Base-by-base conservation (phyloP, 805 yeast genomes). In the Candida hungchunana region DNA sequence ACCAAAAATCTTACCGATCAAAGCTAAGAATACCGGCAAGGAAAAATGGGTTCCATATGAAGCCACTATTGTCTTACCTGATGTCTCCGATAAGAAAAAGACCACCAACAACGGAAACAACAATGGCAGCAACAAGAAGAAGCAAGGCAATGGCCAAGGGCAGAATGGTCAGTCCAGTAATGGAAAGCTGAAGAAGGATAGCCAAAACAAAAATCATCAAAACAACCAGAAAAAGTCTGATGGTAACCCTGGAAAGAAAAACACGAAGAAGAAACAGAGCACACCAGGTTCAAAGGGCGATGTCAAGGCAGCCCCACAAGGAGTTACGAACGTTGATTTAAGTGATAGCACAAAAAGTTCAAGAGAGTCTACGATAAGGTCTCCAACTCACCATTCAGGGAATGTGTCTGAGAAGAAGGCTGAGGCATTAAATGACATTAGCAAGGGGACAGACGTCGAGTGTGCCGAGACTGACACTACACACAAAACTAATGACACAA, bases 31-130 rank as follows among this genome's bases (percentile, higher is more conserved):
- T 13, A 42, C 49, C 14, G 56, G 56, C 5, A 77, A 75, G 50
- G 82, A 75, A 46, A 82, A 80, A 50, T 79, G 86, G 86, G 68
- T 78, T 23, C 85, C 85, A 13, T 73, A 69, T 50, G 69, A 75
- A 42, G 83, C 77, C 12, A 61, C 71, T 18, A 72, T 73, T 33
- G 70, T 69, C 15, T 62, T 72, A 14, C 32, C 56, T 18, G 31
- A 30, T 11, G 22, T 25, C 19, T 38, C 33, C 17, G 37, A 37
- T 11, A 42, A 42, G 24, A 36, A 36, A n/a, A 21, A 19, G 14
- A 26, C 36, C 30, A 36, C 28, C 25, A 37, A 22, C 16, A 34
- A 26, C 24, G 35, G 26, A 18, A 29, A 18, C 19, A 37, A 29
- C 13, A 34, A 31, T 17, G 31, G 29, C 9, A 30, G 29, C 21